Conservation (phyloP, 2,329 filamentous ascomycete species). For the Epichloe gansuensis region DNA sequence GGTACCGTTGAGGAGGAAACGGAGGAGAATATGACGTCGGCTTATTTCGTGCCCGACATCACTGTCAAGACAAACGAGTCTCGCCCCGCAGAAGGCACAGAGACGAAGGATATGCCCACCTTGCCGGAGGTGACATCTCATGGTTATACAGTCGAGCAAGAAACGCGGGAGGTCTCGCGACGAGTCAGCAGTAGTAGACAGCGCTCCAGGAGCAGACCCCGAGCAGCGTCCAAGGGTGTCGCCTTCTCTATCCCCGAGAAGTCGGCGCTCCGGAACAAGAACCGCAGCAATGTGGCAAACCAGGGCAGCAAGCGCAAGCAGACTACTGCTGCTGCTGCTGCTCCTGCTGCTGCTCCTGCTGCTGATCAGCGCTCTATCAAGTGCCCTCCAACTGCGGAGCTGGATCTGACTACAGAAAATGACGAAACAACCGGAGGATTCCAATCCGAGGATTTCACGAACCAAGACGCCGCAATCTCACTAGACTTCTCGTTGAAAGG, state of each 20-base stretch:
- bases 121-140: constrained; percentile 22
- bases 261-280: constrained; percentile 16
- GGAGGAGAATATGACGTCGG: constrained; percentile 46
- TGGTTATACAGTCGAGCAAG: constrained; percentile 19
- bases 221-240: constrained; percentile 17
- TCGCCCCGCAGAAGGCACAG: constrained; percentile 18
- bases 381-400: constrained; percentile 10
- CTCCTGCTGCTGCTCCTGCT: not conserved
- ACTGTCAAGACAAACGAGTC: constrained; percentile 34
- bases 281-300: constrained; percentile 24
- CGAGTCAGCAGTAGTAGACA: constrained; percentile 17
- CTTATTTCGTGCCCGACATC: constrained; percentile 46
- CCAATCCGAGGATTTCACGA: constrained; percentile 21
- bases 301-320: constrained; percentile 30
- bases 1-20: constrained; percentile 24
- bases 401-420: constrained; percentile 18
- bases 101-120: constrained; percentile 17
- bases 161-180: constrained; percentile 17
- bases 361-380: not conserved
- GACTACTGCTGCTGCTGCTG: not conserved
- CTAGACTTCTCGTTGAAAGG: constrained; percentile 17
- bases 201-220: constrained; percentile 16
- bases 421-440: constrained; percentile 24
- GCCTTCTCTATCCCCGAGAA: constrained; percentile 30
- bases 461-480: constrained; percentile 22